phyloP scores from a whole-genome alignment of 2,329 filamentous ascomycete species.

The Cercospora berteroae region DNA sequence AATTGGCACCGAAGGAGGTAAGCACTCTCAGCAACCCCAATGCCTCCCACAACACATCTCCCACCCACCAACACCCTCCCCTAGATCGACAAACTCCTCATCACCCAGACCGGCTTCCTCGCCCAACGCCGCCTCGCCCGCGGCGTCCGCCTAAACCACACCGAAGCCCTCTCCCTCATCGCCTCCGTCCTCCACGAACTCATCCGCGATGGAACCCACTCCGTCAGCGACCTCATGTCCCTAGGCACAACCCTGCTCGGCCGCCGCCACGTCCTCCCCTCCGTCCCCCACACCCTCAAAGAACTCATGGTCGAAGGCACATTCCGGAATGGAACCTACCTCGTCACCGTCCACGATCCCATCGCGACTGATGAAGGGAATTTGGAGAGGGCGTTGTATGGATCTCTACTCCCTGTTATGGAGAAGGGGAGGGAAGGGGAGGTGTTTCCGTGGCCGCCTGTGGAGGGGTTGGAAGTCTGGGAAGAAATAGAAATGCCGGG shows the following conservation, averaged over 20 bases:
- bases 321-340: constrained; percentile 84
- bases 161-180: constrained; percentile 81
- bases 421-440: constrained; percentile 40
- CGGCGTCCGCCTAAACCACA: constrained; percentile 84
- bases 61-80: neutral
- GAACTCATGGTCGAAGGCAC: constrained; percentile 94
- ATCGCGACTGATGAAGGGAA: constrained; percentile 84
- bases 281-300: constrained; percentile 72
- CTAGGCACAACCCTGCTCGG: constrained; percentile 90
- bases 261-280: constrained; percentile 83
- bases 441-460: constrained; percentile 53
- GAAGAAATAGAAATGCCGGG: constrained; percentile 70
- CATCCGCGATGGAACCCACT: constrained; percentile 92
- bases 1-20: constrained; percentile 40
- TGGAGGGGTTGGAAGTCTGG: constrained; percentile 61
- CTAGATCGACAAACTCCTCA: constrained; percentile 92
- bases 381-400: constrained; percentile 81
- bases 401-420: constrained; percentile 83
- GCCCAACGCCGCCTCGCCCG: constrained; percentile 85
- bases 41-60: neutral
- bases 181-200: constrained; percentile 90
- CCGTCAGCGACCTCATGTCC: constrained; percentile 88
- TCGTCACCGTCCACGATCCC: constrained; percentile 91
- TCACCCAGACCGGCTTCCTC: constrained; percentile 81
- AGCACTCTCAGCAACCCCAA: neutral